phyloP scores from a whole-genome alignment of 106 monocot species.

The Dioscorea alata region DNA sequence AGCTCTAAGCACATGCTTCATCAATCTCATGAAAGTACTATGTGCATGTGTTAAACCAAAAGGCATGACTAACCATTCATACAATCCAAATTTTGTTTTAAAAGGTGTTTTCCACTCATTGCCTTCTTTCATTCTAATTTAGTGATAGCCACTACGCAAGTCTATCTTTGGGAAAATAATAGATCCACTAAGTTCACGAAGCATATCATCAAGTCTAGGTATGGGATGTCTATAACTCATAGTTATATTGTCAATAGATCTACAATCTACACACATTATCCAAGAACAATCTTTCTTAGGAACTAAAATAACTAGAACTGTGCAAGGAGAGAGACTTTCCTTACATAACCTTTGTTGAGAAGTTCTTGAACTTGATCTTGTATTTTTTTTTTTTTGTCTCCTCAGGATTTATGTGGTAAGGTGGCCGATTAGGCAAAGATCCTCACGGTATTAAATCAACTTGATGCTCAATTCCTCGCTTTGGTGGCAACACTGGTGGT shows the following conservation, averaged over 20 bases:
- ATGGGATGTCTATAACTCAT: neutral
- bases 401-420: neutral
- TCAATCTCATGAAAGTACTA: slow-evolving; percentile 14
- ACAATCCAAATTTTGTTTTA: no score
- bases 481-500: neutral
- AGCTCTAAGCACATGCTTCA: slow-evolving; percentile 1
- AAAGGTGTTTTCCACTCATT: no score
- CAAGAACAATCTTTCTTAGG: slow-evolving; percentile 1
- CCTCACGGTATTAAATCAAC: neutral
- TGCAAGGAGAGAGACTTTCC: neutral
- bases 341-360: neutral
- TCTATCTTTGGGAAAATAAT: neutral
- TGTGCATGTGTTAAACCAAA: slow-evolving; percentile 12
- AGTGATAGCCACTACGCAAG: no score
- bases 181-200: neutral
- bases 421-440: neutral
- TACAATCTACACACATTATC: neutral
- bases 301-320: neutral
- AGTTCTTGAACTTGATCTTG: neutral
- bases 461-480: slow-evolving; percentile 5
- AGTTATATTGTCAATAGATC: neutral
- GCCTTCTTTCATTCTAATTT: no score
- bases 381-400: neutral
- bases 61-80: no score
- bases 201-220: slow-evolving; percentile 1